A percentile compares a stretch with the other conserved stretches of the same genome.
These are phyloP conservation scores for Talaromyces adpressus DNA, from an alignment of 495 filamentous ascomycete genomes.

Conservation along the genomic window DNA sequence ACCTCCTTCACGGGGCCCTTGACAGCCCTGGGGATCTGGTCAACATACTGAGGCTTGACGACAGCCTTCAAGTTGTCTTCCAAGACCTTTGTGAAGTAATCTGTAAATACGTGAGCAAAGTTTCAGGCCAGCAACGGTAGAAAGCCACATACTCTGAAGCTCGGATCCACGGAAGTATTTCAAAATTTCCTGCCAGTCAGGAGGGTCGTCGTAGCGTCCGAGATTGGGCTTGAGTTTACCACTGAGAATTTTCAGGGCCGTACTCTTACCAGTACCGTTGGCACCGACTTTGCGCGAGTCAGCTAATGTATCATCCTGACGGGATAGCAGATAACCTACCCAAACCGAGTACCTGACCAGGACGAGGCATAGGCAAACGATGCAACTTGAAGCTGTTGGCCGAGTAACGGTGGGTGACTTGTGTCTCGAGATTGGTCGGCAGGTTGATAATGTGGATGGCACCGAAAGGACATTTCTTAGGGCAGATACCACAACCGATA, in stretches of 20 bases:
- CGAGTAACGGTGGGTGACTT: slow-evolving; percentile 96
- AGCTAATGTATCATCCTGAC: not conserved
- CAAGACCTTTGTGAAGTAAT: slow-evolving; percentile 97
- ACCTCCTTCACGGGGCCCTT: slow-evolving; percentile 71
- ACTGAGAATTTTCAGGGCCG: slow-evolving; percentile 93
- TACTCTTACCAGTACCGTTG: slow-evolving; percentile 99
- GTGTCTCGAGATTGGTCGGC: slow-evolving; percentile 94
- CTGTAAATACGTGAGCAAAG: slow-evolving; percentile 31
- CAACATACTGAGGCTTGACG: slow-evolving; percentile 98
- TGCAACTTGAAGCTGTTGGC: slow-evolving; percentile 99
- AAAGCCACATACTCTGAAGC: slow-evolving; percentile 67
- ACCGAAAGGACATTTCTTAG: slow-evolving; percentile 98
- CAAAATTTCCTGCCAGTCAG: slow-evolving; percentile 98
- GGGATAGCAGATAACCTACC: not conserved
- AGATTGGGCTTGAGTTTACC: slow-evolving; percentile 98
- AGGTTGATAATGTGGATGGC: slow-evolving; percentile 99
- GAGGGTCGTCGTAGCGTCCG: slow-evolving; percentile 89
- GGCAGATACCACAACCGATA: slow-evolving; percentile 98
- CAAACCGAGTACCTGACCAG: slow-evolving; percentile 92
- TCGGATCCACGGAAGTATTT: slow-evolving; percentile 97
- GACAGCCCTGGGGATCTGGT: slow-evolving; percentile 91
- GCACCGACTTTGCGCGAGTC: slow-evolving; percentile 62
- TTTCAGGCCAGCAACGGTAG: not conserved
- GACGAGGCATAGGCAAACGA: slow-evolving; percentile 87
- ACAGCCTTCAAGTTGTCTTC: slow-evolving; percentile 96